These are phyloP conservation scores for Nidula microcarpa DNA, from an alignment of 768 basidiomycete genomes.

Conservation along the genomic window DNA sequence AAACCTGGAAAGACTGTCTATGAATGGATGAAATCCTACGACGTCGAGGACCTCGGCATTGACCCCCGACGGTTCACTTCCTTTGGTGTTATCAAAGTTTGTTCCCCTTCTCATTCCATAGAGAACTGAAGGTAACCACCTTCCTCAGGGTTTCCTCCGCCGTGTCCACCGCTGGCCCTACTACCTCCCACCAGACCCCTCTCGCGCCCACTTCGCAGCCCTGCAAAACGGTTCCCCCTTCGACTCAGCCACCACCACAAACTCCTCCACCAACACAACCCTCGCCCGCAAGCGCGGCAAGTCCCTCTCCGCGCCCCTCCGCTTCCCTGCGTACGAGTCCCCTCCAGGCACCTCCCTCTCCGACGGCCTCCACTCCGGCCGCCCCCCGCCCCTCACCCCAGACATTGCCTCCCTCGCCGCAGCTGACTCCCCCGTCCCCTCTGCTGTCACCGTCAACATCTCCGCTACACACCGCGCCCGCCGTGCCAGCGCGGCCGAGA, in stretches of 20 bases:
- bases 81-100: constrained; percentile 94
- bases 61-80: constrained; percentile 94
- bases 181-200: constrained; percentile 42
- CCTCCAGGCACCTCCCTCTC: constrained; percentile 6
- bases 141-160: constrained; percentile 76
- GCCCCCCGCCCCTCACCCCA: constrained; percentile 12
- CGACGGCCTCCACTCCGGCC: constrained; percentile 10
- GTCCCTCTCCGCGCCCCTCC: constrained; percentile 27
- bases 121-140: too few relatives aligned
- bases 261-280: constrained; percentile 9
- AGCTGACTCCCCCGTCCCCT: constrained; percentile 9
- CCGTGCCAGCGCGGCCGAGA: constrained; percentile 64
- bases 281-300: constrained; percentile 34
- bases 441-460: constrained; percentile 16
- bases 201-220: not conserved
- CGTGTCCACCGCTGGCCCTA: constrained; percentile 93
- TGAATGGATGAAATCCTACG: constrained; percentile 83
- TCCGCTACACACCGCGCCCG: constrained; percentile 39
- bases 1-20: constrained; percentile 79
- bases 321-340: constrained; percentile 16
- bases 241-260: constrained; percentile 9
- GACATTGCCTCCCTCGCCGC: constrained; percentile 10
- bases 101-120: not conserved
- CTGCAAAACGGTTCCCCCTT: not conserved
- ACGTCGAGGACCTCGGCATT: constrained; percentile 70